These are phyloP conservation scores for Carallia pectinifolia DNA, from an alignment of 345 rosid genomes.

Conservation along the genomic window DNA sequence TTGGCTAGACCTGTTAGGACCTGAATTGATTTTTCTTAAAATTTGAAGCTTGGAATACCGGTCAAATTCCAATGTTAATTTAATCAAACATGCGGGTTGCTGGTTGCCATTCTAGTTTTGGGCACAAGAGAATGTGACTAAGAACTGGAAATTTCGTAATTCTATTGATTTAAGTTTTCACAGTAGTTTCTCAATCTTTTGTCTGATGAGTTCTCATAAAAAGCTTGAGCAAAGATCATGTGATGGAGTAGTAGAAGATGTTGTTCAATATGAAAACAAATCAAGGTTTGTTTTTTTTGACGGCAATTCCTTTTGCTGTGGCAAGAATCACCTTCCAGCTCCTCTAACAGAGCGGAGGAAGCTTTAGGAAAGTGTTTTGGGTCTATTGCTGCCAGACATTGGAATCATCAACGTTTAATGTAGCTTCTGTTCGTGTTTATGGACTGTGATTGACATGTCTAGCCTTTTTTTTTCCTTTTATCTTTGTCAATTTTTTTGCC, in stretches of 20 bases:
- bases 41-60: not conserved
- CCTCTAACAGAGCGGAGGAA: not conserved
- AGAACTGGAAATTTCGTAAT: not conserved
- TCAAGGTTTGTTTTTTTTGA: not conserved
- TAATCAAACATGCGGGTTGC: not conserved
- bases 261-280: too few relatives aligned
- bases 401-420: not conserved
- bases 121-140: not conserved
- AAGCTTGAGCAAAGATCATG: too few relatives aligned
- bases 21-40: not conserved
- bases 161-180: not conserved
- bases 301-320: not conserved
- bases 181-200: not conserved
- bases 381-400: not conserved
- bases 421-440: not conserved
- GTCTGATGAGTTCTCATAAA: too few relatives aligned
- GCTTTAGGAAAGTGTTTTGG: not conserved
- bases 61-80: not conserved
- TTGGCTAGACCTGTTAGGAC: not conserved
- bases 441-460: not conserved
- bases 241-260: too few relatives aligned
- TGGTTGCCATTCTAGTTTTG: not conserved
- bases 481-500: too few relatives aligned
- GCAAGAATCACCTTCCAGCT: not conserved
- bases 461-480: not conserved